A percentile compares a stretch with the other conserved stretches of the same genome.
These are phyloP conservation scores for Zarea fungicola DNA, from an alignment of 2,329 filamentous ascomycete species.

Conservation along the genomic window DNA sequence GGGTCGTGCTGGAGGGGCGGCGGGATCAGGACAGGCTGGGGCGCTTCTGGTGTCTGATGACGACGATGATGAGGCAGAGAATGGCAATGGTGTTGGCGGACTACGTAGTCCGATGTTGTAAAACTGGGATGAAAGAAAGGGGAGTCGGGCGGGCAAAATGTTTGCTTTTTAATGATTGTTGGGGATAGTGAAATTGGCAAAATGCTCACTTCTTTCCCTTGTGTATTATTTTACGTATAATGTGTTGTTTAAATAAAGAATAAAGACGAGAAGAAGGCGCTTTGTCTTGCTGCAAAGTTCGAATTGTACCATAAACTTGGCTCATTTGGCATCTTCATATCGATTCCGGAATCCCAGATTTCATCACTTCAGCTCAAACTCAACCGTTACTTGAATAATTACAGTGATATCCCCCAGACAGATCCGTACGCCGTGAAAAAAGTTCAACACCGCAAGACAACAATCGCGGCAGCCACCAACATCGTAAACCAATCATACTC, in stretches of 20 bases:
- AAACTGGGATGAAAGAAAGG: not conserved
- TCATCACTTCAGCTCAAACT: no score
- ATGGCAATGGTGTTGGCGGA: conserved; percentile 15
- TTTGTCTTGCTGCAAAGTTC: no score
- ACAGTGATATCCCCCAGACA: not conserved
- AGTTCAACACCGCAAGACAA: not conserved
- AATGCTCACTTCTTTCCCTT: no score
- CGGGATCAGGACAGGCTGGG: conserved; percentile 33
- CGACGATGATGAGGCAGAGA: conserved; percentile 24
- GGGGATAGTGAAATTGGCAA: not conserved
- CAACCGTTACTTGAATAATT: not conserved
- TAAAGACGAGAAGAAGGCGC: no score
- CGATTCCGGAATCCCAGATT: no score
- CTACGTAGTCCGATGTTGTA: conserved; percentile 9
- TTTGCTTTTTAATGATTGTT: not conserved
- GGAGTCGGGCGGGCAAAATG: not conserved
- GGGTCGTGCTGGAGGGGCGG: conserved; percentile 24
- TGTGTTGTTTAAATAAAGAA: no score
- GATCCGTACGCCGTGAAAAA: not conserved
- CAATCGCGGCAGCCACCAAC: not conserved
- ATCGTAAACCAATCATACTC: conserved; percentile 14
- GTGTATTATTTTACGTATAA: no score
- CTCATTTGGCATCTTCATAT: no score
- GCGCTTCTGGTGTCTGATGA: conserved; percentile 36
- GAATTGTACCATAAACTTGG: no score